phyloP scores from a whole-genome alignment of 495 filamentous ascomycete species.

The Aspergillus homomorphus region DNA sequence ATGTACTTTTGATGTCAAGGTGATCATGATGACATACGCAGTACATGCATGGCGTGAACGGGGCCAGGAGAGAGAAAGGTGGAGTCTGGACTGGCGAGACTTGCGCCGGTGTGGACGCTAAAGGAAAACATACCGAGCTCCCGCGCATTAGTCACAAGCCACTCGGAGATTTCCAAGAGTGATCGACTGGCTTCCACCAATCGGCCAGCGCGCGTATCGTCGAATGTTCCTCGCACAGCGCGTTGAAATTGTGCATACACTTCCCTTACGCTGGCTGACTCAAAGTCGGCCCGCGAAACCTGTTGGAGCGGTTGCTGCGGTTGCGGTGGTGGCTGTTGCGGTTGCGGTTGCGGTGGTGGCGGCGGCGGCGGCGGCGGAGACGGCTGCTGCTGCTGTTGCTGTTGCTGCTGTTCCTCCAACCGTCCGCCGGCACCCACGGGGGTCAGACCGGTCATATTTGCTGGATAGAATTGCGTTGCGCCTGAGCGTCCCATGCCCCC shows the following conservation, averaged over 20 bases:
- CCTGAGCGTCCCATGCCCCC: conserved; percentile 48
- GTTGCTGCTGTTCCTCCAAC: conserved; percentile 26
- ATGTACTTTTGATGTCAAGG: neutral
- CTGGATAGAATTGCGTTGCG: conserved; percentile 50
- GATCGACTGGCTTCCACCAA: conserved; percentile 70
- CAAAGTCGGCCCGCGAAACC: conserved; percentile 35
- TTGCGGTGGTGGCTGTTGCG: conserved; percentile 36
- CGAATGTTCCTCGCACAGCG: conserved; percentile 69
- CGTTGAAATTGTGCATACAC: conserved; percentile 73
- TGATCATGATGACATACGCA: neutral
- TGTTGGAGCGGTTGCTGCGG: conserved; percentile 39
- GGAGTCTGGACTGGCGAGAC: conserved; percentile 7
- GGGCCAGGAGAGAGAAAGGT: neutral
- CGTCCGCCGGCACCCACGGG: conserved; percentile 35
- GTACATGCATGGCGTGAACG: conserved; percentile 2
- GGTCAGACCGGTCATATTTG: conserved; percentile 54
- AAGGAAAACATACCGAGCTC: conserved; percentile 69
- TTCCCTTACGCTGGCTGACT: conserved; percentile 49
- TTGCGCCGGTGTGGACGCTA: conserved; percentile 10
- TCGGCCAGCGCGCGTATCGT: conserved; percentile 67
- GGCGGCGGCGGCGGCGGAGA: conserved; percentile 1
- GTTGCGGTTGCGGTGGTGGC: conserved; percentile 13
- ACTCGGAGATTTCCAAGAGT: conserved; percentile 76
- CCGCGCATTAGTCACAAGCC: conserved; percentile 77
- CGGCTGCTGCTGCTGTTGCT: neutral